Evolutionary conservation across 805 yeast species (phyloP).

Genomic region (Cyberlindnera sargentensis): DNA sequence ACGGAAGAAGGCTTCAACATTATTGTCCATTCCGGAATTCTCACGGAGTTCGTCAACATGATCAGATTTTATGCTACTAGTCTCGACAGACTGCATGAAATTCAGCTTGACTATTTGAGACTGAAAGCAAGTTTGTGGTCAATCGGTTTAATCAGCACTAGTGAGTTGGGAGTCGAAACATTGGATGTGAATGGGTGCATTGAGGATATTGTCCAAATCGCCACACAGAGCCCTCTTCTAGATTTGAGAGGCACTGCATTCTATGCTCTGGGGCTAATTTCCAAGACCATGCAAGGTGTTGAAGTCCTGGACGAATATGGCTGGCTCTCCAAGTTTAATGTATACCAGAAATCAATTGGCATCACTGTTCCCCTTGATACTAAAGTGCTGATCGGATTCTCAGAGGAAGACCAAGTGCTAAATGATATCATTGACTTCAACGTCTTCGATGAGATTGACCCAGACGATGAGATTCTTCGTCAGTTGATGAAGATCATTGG

Average conservation of each 20-base stretch:
- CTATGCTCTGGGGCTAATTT: slow-evolving; percentile 66
- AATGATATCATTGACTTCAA: slow-evolving; percentile 7
- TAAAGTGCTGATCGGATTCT: slow-evolving; percentile 23
- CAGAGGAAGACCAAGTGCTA: slow-evolving; percentile 3
- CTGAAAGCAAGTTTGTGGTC: slow-evolving; percentile 83
- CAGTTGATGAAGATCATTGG: slow-evolving; percentile 35
- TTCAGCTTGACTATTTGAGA: slow-evolving; percentile 29
- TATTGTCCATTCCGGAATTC: slow-evolving; percentile 43
- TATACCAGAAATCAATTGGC: slow-evolving; percentile 36
- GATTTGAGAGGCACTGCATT: slow-evolving; percentile 72
- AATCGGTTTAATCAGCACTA: slow-evolving; percentile 73
- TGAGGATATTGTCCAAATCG: slow-evolving; percentile 45
- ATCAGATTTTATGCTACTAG: slow-evolving; percentile 27
- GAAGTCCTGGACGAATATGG: slow-evolving; percentile 78
- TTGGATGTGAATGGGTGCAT: slow-evolving; percentile 47
- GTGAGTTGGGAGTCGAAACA: slow-evolving; percentile 58
- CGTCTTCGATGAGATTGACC: slow-evolving; percentile 7
- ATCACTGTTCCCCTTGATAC: slow-evolving; percentile 33
- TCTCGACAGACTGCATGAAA: slow-evolving; percentile 13
- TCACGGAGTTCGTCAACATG: slow-evolving; percentile 32
- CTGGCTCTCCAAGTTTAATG: slow-evolving; percentile 54
- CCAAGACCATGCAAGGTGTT: slow-evolving; percentile 69
- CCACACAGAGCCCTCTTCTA: slow-evolving; percentile 41
- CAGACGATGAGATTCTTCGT: slow-evolving; percentile 23
- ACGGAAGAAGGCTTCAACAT: slow-evolving; percentile 74